Evolutionary conservation across 768 basidiomycete species (phyloP), one percentile per base, ranked within the genome.

Genomic region (Lentinula raphanica): DNA sequence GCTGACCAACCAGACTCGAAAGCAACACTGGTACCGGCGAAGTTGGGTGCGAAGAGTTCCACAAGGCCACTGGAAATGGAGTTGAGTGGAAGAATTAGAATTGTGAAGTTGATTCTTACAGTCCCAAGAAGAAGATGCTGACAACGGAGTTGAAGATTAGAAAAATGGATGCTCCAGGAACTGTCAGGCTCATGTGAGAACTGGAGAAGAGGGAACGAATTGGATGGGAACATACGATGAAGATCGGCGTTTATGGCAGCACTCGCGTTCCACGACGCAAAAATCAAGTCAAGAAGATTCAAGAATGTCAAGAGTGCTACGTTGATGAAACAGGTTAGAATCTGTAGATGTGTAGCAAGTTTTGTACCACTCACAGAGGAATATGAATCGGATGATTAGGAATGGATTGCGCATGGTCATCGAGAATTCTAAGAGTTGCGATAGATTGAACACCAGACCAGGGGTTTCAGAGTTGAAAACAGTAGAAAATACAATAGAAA

Each of bases 1-100:
- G 69, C 75, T 6, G 81, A 76, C 85, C 86, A 88, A 17, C 60
- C 64, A 61, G 82, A 85, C 65, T 89, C 87, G 28, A 81, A 67
- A 50, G 74, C 64, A 36, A 83, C 74, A 28, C 70, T 71, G 17
- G 79, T 76, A 23, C 74, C 75, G 55, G 67, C 76, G 3, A 69
- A 67, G 38, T 64, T 68, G 11, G 51, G 51, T 12, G 51, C 51
- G n/a, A 53, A 9, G 1, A 39, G 12, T 7, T 72, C 67, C 55
- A 70, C 61, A 28, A 79, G 62, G 40, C 74, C 71, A 58, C 79
- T 76, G 59, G 44, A 27, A 51, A 15, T 54, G 60, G 42, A 11
- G 4, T 49, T 35, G 28, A 51, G 39, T 23, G 21, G 21, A 38
- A 19, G 11, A 21, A 45, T 7, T 19, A 9, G 17, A 23, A n/a